Base-by-base conservation (phyloP, 2,329 filamentous ascomycete species). In the Cercospora sp. region DNA sequence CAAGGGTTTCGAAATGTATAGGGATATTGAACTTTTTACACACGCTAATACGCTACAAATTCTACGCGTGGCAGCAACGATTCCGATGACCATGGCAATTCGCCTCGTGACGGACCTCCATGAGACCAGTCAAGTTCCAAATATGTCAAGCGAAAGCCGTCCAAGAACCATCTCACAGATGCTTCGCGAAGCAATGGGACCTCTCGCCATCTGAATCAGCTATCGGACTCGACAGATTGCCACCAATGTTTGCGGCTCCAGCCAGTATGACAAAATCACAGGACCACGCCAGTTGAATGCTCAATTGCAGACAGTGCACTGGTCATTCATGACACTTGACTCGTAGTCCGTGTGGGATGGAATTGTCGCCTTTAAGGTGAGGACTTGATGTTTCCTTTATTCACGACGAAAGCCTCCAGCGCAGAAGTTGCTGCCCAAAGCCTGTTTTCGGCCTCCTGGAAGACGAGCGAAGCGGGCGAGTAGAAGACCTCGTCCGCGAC, bases 401-500 rank as follows among this genome's bases (percentile, higher is more conserved):
- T 97, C n/a, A 96, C 91, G 21, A 98, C 91, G 78, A 98, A 98
- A 0, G 86, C 91, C 78, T 98, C 93, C 30, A 98, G 80, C 3
- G 89, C 91, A 76, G 89, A 84, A 75, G 97, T 88, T 55, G 93
- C 94, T 72, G 93, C 90, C 91, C 93, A 99, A 40, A 99, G 80
- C 72, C 95, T 89, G 78, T 99, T 99, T 82, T 98, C 94, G 0
- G 93, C 95, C 81, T 99, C 95, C 1, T 88, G 89, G 82, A 97
- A 99, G 3, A 98, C 95, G 28, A 99, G 83, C 45, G 92, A 97
- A 76, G 90, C 87, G 0, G 88, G 85, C 10, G 67, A 70, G 80
- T 98, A 97, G 78, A 99, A 98, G 1, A 99, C 94, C 77, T 95
- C 93, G 76, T 99, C 94, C 67, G 87, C 89, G 37, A 99, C 95